Evolutionary conservation across 164 flowering plant genomes (phyloP).

Genomic region (Vitis labrusca): DNA sequence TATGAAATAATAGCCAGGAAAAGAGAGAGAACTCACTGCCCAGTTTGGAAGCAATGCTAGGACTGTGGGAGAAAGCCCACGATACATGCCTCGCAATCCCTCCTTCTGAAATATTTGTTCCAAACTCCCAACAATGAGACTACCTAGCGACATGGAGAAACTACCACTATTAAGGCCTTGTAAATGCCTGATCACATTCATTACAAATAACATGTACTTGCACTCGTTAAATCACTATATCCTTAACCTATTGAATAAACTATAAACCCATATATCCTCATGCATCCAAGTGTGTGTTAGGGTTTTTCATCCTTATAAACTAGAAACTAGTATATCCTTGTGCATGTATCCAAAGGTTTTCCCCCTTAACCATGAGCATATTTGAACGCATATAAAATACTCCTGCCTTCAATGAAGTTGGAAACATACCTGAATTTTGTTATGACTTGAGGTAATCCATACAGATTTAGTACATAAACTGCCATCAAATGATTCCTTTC

Average conservation of each 20-base stretch:
- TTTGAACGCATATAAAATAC: too few relatives aligned
- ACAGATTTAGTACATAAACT: neutral
- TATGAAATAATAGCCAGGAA: neutral
- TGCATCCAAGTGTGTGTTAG: too few relatives aligned
- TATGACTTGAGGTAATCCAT: neutral
- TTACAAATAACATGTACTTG: too few relatives aligned
- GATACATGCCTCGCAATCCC: conserved; percentile 95
- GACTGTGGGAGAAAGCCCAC: conserved; percentile 92
- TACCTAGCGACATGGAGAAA: conserved; percentile 40
- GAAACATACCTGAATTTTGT: too few relatives aligned
- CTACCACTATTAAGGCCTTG: neutral
- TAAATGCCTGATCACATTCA: neutral
- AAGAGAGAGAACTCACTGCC: conserved; percentile 57
- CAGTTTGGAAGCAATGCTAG: conserved; percentile 94
- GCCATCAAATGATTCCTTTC: neutral
- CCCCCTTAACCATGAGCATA: too few relatives aligned
- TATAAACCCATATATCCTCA: too few relatives aligned
- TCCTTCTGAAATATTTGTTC: conserved; percentile 73
- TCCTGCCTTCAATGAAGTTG: too few relatives aligned
- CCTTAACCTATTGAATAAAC: too few relatives aligned
- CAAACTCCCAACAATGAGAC: conserved; percentile 83
- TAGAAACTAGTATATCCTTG: too few relatives aligned
- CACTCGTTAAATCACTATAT: too few relatives aligned
- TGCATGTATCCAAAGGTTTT: too few relatives aligned
- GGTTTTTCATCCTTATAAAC: too few relatives aligned